A percentile compares a stretch with the other conserved stretches of the same genome.
These are phyloP conservation scores for Aspergillus japonicus DNA, from an alignment of 2,329 filamentous ascomycete species.

Conservation along the genomic window DNA sequence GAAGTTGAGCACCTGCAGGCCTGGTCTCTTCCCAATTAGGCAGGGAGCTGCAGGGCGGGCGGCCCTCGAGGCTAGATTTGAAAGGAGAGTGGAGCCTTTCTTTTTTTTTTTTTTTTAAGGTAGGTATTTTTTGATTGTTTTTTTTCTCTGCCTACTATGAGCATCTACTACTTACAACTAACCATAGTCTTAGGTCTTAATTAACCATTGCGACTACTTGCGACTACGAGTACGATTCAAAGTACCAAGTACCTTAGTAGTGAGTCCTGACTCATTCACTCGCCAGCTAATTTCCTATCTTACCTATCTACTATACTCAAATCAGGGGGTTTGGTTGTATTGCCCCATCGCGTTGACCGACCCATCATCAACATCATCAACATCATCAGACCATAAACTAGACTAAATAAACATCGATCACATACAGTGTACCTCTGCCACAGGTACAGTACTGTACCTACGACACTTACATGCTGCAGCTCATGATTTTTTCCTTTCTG, in stretches of 20 bases:
- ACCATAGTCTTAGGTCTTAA: no score
- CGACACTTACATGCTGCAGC: not conserved
- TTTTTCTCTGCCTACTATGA: not conserved
- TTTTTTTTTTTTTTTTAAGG: not conserved
- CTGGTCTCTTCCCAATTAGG: constrained; percentile 18
- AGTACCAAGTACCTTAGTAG: no score
- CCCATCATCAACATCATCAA: not conserved
- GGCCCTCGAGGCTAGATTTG: constrained; percentile 17
- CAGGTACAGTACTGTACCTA: not conserved
- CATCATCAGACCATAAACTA: constrained; percentile 1
- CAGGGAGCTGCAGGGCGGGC: constrained; percentile 28
- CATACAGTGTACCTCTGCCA: not conserved
- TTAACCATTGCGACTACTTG: no score
- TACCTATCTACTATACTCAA: not conserved
- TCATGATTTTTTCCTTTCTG: no score
- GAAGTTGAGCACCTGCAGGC: not conserved
- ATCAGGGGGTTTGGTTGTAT: not conserved
- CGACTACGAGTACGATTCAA: no score
- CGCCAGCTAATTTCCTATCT: not conserved
- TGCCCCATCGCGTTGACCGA: constrained; percentile 2
- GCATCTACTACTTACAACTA: not conserved
- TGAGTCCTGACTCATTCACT: not conserved
- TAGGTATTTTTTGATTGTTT: not conserved
- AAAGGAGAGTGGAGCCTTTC: not conserved
- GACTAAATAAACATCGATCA: not conserved